A percentile compares a stretch with the other conserved stretches of the same genome.
Conservation (phyloP, 1,139 yeast species). For the Scheffersomyces lignicola region DNA sequence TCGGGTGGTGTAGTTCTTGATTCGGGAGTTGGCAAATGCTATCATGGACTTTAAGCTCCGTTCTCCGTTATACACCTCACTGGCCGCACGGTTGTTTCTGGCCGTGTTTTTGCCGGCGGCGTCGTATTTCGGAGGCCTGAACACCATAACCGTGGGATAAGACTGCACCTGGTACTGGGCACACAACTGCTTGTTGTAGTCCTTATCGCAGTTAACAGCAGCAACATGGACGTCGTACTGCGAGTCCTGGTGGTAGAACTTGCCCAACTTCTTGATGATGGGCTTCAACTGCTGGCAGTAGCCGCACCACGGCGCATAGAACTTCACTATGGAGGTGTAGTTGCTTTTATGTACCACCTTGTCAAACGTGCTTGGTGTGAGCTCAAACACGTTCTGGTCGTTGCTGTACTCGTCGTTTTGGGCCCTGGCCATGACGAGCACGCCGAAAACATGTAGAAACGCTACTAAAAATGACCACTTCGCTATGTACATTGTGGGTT, state of each 20-base stretch:
- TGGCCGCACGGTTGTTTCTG: conserved; percentile 42
- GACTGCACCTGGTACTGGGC: conserved; percentile 67
- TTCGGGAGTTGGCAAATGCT: conserved; percentile 57
- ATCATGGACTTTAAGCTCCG: conserved; percentile 60
- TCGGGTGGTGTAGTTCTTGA: conserved; percentile 71
- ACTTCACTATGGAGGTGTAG: conserved; percentile 82
- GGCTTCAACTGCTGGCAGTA: conserved; percentile 64
- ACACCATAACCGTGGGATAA: conserved; percentile 78
- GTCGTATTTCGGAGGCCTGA: conserved; percentile 73
- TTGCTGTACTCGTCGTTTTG: conserved; percentile 32
- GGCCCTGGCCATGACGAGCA: conserved; percentile 12
- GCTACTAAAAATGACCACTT: neutral
- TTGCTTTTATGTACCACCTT: conserved; percentile 66
- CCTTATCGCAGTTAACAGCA: conserved; percentile 83
- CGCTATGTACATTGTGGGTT: conserved; percentile 1
- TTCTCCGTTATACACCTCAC: conserved; percentile 70
- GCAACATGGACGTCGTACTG: conserved; percentile 70
- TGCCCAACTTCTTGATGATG: conserved; percentile 63
- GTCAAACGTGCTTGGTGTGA: conserved; percentile 58
- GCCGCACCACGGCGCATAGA: conserved; percentile 98
- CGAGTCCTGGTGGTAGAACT: conserved; percentile 44
- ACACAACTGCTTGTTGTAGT: conserved; percentile 67
- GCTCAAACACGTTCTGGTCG: conserved; percentile 55
- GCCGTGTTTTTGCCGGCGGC: conserved; percentile 14
- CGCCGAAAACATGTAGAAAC: conserved; percentile 4